Conservation (phyloP, 495 filamentous ascomycete species). For the Penicillium ucsense region DNA sequence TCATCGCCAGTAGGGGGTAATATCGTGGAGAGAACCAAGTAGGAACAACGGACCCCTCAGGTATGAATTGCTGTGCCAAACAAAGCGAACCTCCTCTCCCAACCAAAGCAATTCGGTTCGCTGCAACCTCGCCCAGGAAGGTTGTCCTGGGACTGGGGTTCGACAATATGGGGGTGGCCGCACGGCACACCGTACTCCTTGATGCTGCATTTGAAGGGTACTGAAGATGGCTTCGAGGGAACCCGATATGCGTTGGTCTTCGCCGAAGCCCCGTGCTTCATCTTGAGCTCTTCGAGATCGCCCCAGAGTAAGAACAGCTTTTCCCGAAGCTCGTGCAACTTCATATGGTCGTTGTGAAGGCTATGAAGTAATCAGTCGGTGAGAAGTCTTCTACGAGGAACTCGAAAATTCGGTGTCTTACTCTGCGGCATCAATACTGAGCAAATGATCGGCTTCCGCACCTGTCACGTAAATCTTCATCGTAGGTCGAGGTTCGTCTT, state of each 20-base stretch:
- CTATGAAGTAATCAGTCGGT: conserved; percentile 19
- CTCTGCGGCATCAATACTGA: conserved; percentile 59
- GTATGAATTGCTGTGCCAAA: conserved; percentile 38
- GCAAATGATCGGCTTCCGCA: conserved; percentile 52
- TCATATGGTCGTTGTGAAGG: conserved; percentile 40
- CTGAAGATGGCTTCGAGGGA: conserved; percentile 8
- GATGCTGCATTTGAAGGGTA: conserved; percentile 34
- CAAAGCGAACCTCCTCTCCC: conserved; percentile 42
- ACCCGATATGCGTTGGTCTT: conserved; percentile 1
- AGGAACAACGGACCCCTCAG: not conserved
- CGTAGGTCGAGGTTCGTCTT: conserved; percentile 24
- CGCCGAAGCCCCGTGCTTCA: not conserved
- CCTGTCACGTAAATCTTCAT: conserved; percentile 61
- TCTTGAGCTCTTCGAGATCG: conserved; percentile 63
- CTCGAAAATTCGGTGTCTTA: conserved; percentile 22
- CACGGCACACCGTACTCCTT: conserved; percentile 45
- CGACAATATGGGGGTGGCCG: conserved; percentile 15
- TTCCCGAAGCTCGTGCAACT: conserved; percentile 48
- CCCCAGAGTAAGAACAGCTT: conserved; percentile 80
- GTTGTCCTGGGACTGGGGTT: conserved; percentile 14
- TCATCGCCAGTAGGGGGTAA: too few species aligned
- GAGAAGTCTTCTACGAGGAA: not conserved
- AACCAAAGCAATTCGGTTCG: conserved; percentile 29
- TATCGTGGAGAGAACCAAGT: too few species aligned
- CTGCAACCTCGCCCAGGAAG: conserved; percentile 15